phyloP scores from a whole-genome alignment of 352 stramenopile genomes.

The Hyaloperonospora arabidopsidis region DNA sequence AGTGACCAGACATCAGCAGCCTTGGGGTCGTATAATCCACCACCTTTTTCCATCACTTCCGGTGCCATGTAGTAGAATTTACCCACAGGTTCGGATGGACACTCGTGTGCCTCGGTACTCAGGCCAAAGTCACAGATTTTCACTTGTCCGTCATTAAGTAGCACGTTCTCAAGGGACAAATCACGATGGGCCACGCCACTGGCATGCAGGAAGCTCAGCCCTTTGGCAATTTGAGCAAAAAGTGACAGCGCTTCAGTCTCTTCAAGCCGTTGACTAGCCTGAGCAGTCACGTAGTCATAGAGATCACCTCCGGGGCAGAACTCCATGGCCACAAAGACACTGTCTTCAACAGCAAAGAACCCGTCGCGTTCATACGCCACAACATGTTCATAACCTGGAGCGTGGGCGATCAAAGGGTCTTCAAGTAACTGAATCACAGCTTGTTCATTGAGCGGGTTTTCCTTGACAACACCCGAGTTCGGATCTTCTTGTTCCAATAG shows the following conservation, averaged over 20 bases:
- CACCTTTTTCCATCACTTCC: conserved; percentile 25
- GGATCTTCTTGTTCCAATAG: conserved; percentile 9
- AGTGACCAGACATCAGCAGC: conserved; percentile 76
- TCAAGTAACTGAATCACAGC: conserved; percentile 41
- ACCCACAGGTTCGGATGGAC: conserved; percentile 37
- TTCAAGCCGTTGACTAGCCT: conserved; percentile 22
- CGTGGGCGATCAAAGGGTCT: conserved; percentile 12
- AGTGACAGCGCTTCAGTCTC: conserved; percentile 34
- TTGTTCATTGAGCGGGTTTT: conserved; percentile 42
- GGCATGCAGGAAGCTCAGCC: conserved; percentile 39
- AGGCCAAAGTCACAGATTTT: conserved; percentile 65
- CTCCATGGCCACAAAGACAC: conserved; percentile 56
- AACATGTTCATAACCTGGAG: conserved; percentile 30
- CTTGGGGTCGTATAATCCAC: conserved; percentile 34
- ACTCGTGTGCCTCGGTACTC: conserved; percentile 28
- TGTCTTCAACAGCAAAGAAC: conserved; percentile 37
- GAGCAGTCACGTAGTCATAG: conserved; percentile 36
- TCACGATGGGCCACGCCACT: conserved; percentile 45
- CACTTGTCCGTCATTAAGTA: conserved; percentile 29
- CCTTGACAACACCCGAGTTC: conserved; percentile 9
- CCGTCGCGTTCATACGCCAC: conserved; percentile 31
- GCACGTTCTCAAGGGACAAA: conserved; percentile 52
- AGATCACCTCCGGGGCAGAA: conserved; percentile 56
- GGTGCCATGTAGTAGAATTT: conserved; percentile 70
- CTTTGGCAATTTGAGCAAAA: conserved; percentile 32